phyloP scores from a whole-genome alignment of 257 asterid species.

The Nicotiana otophora region DNA sequence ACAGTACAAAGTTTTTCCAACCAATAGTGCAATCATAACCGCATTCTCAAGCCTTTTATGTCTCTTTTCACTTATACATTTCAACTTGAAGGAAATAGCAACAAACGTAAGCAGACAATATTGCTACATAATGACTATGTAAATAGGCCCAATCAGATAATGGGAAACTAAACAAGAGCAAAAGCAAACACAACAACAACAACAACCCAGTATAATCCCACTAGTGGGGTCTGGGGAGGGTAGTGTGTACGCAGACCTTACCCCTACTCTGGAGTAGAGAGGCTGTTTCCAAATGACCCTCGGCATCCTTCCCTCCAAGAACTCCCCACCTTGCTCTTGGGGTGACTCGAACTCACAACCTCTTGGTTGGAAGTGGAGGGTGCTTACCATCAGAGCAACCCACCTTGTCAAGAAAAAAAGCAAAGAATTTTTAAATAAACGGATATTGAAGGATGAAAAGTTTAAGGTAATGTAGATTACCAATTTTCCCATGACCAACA shows the following conservation, averaged over 20 bases:
- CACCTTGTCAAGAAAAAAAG: too few species aligned
- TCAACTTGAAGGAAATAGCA: not conserved
- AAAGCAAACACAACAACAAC: too few species aligned
- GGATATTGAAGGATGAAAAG: not conserved
- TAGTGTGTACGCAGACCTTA: too few species aligned
- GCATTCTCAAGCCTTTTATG: not conserved
- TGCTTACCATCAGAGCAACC: too few species aligned
- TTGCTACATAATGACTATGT: not conserved
- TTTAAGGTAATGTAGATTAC: conserved; percentile 25
- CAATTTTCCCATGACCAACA: conserved; percentile 87
- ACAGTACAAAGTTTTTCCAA: not conserved
- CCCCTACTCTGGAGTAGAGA: too few species aligned
- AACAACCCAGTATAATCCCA: too few species aligned
- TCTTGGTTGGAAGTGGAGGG: too few species aligned
- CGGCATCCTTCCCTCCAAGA: too few species aligned
- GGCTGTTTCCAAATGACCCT: too few species aligned
- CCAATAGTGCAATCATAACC: not conserved
- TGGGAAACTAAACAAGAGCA: not conserved
- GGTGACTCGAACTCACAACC: too few species aligned
- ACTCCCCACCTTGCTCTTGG: too few species aligned
- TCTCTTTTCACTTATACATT: not conserved
- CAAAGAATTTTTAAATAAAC: not conserved
- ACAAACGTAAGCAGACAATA: not conserved
- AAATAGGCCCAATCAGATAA: not conserved
- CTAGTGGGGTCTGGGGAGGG: too few species aligned